phyloP scores from a whole-genome alignment of 2,329 filamentous ascomycete species.

The Magnaporthiopsis incrustans region DNA sequence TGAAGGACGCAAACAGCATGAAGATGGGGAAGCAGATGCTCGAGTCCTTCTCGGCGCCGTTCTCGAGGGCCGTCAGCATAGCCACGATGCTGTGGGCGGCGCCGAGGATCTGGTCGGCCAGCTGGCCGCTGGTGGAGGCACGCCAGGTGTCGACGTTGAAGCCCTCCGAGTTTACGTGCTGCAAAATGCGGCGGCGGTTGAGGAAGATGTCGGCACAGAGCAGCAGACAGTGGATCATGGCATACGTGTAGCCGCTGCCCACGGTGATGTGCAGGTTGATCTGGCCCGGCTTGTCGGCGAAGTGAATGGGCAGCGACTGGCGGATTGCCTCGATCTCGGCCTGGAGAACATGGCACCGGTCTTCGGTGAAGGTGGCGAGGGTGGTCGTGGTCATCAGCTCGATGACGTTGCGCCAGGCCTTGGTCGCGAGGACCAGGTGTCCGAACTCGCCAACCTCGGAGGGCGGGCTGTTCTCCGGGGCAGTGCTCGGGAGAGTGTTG shows the following conservation, averaged over 20 bases:
- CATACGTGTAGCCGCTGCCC: slow-evolving; percentile 55
- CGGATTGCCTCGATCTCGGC: slow-evolving; percentile 48
- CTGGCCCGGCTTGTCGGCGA: slow-evolving; percentile 52
- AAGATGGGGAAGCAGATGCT: slow-evolving; percentile 55
- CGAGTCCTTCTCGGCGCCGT: slow-evolving; percentile 48
- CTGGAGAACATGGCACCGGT: slow-evolving; percentile 42
- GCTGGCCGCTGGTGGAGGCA: slow-evolving; percentile 36
- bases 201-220: slow-evolving; percentile 55
- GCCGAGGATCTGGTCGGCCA: slow-evolving; percentile 47
- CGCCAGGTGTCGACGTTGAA: slow-evolving; percentile 49
- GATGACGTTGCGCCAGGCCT: slow-evolving; percentile 54
- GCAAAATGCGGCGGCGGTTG: slow-evolving; percentile 50
- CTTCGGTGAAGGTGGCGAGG: slow-evolving; percentile 44
- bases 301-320: slow-evolving; percentile 48
- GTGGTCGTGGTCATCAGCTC: slow-evolving; percentile 51
- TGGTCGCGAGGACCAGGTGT: slow-evolving; percentile 52
- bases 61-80: slow-evolving; percentile 46
- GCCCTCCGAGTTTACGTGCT: slow-evolving; percentile 44
- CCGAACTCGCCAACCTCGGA: slow-evolving; percentile 53
- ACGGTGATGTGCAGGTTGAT: slow-evolving; percentile 56
- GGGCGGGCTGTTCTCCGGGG: slow-evolving; percentile 26
- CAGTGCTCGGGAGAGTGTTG: slow-evolving; percentile 29
- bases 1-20: slow-evolving; percentile 56
- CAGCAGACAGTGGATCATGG: slow-evolving; percentile 54
- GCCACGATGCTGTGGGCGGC: slow-evolving; percentile 52